Evolutionary conservation across 768 basidiomycete genomes (phyloP).

Genomic region (Pleurotus platypus): DNA sequence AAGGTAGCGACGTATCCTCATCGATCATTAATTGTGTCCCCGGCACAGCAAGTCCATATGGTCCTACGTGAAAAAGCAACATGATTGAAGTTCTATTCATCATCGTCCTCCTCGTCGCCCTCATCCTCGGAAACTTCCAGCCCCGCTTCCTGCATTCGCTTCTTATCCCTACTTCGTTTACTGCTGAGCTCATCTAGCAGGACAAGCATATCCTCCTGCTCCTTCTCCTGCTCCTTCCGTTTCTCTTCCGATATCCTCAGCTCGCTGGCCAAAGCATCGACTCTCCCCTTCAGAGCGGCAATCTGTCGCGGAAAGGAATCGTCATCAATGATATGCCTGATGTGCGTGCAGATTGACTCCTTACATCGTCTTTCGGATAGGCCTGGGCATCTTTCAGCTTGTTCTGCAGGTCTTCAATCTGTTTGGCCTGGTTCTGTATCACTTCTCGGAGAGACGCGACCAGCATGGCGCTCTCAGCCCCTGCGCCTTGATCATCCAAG

Average conservation of each 20-base stretch:
- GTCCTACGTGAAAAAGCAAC: too few species aligned
- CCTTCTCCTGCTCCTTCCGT: slow-evolving; percentile 84
- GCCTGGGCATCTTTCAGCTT: slow-evolving; percentile 46
- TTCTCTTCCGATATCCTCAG: slow-evolving; percentile 56
- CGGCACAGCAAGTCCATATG: too few species aligned
- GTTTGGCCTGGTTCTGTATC: slow-evolving; percentile 76
- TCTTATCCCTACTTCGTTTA: slow-evolving; percentile 86
- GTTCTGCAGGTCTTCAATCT: slow-evolving; percentile 67
- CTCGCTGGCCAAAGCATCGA: slow-evolving; percentile 42
- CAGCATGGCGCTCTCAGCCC: slow-evolving; percentile 75
- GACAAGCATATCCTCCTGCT: slow-evolving; percentile 94
- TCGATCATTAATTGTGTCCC: too few species aligned
- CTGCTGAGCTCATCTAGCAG: slow-evolving; percentile 86
- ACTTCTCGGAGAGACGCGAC: slow-evolving; percentile 82
- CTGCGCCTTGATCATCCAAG: slow-evolving; percentile 42
- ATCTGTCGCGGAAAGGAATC: slow-evolving; percentile 31
- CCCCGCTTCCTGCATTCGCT: slow-evolving; percentile 64
- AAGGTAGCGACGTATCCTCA: too few species aligned
- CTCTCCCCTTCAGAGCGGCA: slow-evolving; percentile 40
- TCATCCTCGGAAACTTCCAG: slow-evolving; percentile 94
- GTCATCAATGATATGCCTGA: not conserved
- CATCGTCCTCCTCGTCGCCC: slow-evolving; percentile 66
- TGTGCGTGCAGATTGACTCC: not conserved
- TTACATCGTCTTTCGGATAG: slow-evolving; percentile 34
- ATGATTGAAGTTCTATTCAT: slow-evolving; percentile 20